Evolutionary conservation across 805 yeast species (phyloP).

Genomic region (Suhomyces vadensis): DNA sequence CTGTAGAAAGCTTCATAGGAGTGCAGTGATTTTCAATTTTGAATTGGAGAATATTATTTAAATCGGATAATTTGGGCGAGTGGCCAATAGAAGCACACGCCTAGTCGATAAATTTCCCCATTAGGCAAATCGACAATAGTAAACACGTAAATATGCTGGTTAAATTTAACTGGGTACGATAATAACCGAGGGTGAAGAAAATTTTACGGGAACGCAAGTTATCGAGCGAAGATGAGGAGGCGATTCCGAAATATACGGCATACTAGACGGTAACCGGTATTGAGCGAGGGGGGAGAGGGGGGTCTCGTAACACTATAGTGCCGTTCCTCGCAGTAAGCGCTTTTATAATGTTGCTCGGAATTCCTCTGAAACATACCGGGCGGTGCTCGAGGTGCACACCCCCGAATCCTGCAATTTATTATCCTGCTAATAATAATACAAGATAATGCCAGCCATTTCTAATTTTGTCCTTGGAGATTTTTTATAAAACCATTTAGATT

Average conservation of each 20-base stretch:
- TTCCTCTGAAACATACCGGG: neutral
- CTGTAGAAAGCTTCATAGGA: too few relatives aligned
- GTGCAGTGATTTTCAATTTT: too few relatives aligned
- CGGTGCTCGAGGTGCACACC: neutral
- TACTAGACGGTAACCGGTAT: neutral
- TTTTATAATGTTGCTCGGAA: slow-evolving; percentile 1
- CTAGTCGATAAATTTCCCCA: neutral
- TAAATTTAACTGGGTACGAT: neutral
- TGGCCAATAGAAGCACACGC: neutral
- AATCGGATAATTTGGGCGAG: neutral
- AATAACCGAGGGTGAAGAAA: slow-evolving; percentile 1
- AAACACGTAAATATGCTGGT: slow-evolving; percentile 6
- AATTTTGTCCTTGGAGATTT: neutral
- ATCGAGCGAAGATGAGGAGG: neutral
- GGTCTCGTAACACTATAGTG: neutral
- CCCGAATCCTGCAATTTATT: neutral
- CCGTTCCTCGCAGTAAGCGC: neutral
- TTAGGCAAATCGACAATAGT: slow-evolving; percentile 5
- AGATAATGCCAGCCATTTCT: neutral
- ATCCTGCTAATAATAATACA: neutral
- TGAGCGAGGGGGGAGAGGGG: too few relatives aligned
- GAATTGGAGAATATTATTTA: neutral
- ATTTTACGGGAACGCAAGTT: neutral
- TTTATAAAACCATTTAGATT: slow-evolving; percentile 1
- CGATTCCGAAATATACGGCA: neutral